Conservation (phyloP, 768 basidiomycete species). For the Lyophyllum semitale region DNA sequence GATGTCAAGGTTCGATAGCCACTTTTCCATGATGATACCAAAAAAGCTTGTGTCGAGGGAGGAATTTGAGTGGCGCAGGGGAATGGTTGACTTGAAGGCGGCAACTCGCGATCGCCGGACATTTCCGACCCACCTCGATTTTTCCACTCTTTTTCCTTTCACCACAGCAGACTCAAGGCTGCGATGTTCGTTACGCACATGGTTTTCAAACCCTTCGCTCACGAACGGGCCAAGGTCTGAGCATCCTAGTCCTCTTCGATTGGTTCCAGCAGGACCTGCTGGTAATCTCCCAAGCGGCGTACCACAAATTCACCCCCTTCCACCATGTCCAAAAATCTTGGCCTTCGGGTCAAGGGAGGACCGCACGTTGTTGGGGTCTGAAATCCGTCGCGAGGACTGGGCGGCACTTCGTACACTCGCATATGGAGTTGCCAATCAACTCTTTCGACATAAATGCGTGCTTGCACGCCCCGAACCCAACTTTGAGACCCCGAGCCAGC, state of each 20-base stretch:
- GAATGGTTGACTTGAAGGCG: no score
- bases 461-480: constrained; percentile 11
- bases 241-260: constrained; percentile 65
- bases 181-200: constrained; percentile 68
- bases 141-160: not conserved
- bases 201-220: constrained; percentile 35
- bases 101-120: no score
- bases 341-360: constrained; percentile 35
- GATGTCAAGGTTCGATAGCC: no score
- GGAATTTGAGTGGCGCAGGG: no score
- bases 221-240: constrained; percentile 88
- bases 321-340: constrained; percentile 43
- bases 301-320: constrained; percentile 60
- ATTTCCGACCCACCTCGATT: no score
- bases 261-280: constrained; percentile 63
- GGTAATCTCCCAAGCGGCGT: constrained; percentile 58
- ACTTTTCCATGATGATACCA: no score
- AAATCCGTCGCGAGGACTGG: constrained; percentile 62
- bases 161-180: constrained; percentile 51
- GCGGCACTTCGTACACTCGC: constrained; percentile 26
- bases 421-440: constrained; percentile 6
- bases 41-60: no score
- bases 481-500: no score
- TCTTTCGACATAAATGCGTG: constrained; percentile 18
- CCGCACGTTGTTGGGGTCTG: constrained; percentile 40